A percentile compares a stretch with the other conserved stretches of the same genome.
phyloP scores from a whole-genome alignment of 1,284 basidiomycete genomes.

The Xerocomus subilludens region DNA sequence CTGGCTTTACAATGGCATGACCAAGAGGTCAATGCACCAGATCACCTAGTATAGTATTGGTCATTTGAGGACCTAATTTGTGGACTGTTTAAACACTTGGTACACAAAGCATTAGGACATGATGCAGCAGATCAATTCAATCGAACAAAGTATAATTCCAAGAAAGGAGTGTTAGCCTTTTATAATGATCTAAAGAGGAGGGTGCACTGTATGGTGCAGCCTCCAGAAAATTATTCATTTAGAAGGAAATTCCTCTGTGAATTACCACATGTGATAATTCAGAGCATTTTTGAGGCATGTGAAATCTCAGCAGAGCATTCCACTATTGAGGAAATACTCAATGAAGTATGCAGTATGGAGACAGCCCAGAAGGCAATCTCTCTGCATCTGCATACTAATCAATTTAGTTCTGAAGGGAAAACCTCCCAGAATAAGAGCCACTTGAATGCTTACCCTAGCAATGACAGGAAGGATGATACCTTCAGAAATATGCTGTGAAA shows the following conservation, averaged over 20 bases:
- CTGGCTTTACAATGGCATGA: too few relatives aligned
- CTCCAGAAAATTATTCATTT: neutral
- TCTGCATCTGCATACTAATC: too few relatives aligned
- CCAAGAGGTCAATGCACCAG: too few relatives aligned
- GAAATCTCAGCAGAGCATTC: neutral
- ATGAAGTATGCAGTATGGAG: neutral
- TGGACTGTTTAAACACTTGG: too few relatives aligned
- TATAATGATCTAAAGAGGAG: neutral
- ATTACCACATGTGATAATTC: neutral
- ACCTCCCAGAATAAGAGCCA: too few relatives aligned
- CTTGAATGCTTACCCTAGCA: too few relatives aligned
- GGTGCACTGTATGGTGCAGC: neutral
- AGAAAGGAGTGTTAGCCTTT: too few relatives aligned
- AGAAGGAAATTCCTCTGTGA: constrained; percentile 4
- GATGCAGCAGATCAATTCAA: neutral
- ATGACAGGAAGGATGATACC: too few relatives aligned
- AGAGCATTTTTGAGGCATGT: neutral
- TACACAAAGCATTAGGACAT: neutral
- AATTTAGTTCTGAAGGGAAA: too few relatives aligned
- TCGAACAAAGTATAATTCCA: neutral
- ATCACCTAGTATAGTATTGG: too few relatives aligned
- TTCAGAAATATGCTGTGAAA: too few relatives aligned
- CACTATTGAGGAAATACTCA: constrained; percentile 2
- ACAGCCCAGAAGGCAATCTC: neutral
- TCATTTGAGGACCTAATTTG: neutral